Evolutionary conservation across 2,329 filamentous ascomycete genomes (phyloP), one percentile per base, ranked within the genome.

Genomic region (Lecanicillium sp.): DNA sequence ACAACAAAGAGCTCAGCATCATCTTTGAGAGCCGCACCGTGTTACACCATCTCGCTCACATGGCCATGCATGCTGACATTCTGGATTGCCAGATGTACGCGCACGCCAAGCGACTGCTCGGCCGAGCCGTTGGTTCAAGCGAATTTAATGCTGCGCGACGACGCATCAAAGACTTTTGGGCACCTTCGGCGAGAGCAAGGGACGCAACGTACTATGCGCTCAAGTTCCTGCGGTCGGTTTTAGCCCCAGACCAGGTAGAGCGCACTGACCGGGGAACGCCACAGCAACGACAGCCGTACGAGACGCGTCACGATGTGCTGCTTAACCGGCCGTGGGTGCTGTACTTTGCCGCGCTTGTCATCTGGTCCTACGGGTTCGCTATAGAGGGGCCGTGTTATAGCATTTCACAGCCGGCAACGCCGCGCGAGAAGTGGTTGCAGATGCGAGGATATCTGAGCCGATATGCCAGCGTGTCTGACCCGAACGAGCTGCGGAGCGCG

Each of bases 21-120:
- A 81, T 94, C 20, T 90, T 92, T 50, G 87, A 96, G 57, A 88
- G 84, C 46, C 79, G 87, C 15, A 94, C 84, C 3, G 90, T 95
- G 19, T 69, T 97, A 32, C 89, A 97, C 55, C 87, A 94, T 52
- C 69, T 98, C 11, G 92, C 92, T 1, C 92, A 97, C 59, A 96
- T 98, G 87, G 87, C 88, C 3, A 95, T 95, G 75, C 88, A 97
- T 55, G 88, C 94, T 17, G 90, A 97, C 55, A 87, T 97, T 39
- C 86, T 94, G n/a, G 90, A 97, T 58, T 90, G 88, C 53, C 90
- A 97, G 61, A 94, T 97, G 48, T 96, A 92, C 58, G 92, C 90
- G 5, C 81, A 89, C 8, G 87, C 90, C 2, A 86, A 82, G 49
- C 75, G 89, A 20, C 72, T 96, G 3, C 76, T 97, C 4, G 90